Conservation (phyloP, 768 basidiomycete genomes). For the Xerocomus spinulosus region DNA sequence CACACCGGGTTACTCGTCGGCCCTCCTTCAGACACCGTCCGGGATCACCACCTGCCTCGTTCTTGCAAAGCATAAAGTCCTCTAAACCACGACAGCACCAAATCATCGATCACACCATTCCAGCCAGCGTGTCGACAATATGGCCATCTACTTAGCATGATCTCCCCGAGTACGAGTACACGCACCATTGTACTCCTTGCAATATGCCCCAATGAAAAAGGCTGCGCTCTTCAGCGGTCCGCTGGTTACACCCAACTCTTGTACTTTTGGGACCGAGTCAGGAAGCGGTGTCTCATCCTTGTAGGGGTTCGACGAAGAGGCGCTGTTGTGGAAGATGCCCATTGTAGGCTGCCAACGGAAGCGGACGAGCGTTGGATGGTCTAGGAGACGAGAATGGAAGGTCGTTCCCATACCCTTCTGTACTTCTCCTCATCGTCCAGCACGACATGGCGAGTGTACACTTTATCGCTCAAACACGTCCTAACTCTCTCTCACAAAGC, state of each 20-base stretch:
- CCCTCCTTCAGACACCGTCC: slow-evolving; percentile 95
- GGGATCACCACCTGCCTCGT: slow-evolving; percentile 76
- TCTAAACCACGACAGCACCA: slow-evolving; percentile 48
- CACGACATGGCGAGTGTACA: slow-evolving; percentile 18
- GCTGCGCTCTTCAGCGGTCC: slow-evolving; percentile 94
- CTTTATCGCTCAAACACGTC: neutral
- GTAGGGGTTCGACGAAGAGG: slow-evolving; percentile 46
- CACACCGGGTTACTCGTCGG: slow-evolving; percentile 90
- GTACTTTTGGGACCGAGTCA: slow-evolving; percentile 65
- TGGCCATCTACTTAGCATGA: slow-evolving; percentile 12
- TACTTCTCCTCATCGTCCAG: neutral
- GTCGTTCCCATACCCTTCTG: slow-evolving; percentile 18
- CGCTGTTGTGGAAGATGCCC: slow-evolving; percentile 49
- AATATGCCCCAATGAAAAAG: slow-evolving; percentile 94
- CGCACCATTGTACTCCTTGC: slow-evolving; percentile 95
- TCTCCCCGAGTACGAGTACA: slow-evolving; percentile 2
- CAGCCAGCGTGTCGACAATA: neutral
- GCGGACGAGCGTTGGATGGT: slow-evolving; percentile 9
- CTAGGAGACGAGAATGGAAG: slow-evolving; percentile 22
- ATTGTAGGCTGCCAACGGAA: slow-evolving; percentile 34
- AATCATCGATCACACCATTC: neutral
- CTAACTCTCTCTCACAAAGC: slow-evolving; percentile 31
- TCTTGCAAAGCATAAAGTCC: slow-evolving; percentile 98
- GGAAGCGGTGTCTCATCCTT: slow-evolving; percentile 66
- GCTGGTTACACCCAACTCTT: slow-evolving; percentile 85